Evolutionary conservation across 179 eudicot genomes (phyloP).

Genomic region (Silene noctiflora): DNA sequence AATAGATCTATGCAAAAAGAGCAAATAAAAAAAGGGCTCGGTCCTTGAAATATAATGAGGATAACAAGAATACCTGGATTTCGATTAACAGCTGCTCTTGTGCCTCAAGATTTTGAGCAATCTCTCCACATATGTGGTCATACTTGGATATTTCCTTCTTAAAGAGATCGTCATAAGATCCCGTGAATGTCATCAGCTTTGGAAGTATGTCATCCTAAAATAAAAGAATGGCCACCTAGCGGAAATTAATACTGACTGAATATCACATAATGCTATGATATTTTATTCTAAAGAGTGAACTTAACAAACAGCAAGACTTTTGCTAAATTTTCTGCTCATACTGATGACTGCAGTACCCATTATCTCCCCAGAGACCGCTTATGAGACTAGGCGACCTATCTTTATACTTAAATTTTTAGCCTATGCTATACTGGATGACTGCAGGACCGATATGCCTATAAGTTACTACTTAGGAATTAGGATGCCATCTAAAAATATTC

Average conservation of each 20-base stretch:
- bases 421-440: too few relatives aligned
- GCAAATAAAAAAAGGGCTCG: not conserved
- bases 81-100: constrained; percentile 76
- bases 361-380: not conserved
- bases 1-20: not conserved
- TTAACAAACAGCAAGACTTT: not conserved
- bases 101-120: constrained; percentile 70
- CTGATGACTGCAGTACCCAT: not conserved
- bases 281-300: not conserved
- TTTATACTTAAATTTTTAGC: too few relatives aligned
- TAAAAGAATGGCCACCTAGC: constrained; percentile 9
- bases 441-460: too few relatives aligned
- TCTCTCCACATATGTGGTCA: constrained; percentile 73
- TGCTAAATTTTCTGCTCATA: not conserved
- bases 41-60: not conserved
- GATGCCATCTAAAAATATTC: too few relatives aligned
- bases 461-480: too few relatives aligned
- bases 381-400: too few relatives aligned
- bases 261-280: constrained; percentile 7
- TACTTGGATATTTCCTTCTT: constrained; percentile 87
- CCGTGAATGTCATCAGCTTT: constrained; percentile 86
- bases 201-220: constrained; percentile 94
- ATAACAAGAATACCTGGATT: constrained; percentile 61
- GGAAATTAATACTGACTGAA: not conserved
- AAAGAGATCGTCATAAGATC: constrained; percentile 93